These are phyloP conservation scores for Apocynum venetum DNA, from an alignment of 257 asterid species.

Conservation along the genomic window DNA sequence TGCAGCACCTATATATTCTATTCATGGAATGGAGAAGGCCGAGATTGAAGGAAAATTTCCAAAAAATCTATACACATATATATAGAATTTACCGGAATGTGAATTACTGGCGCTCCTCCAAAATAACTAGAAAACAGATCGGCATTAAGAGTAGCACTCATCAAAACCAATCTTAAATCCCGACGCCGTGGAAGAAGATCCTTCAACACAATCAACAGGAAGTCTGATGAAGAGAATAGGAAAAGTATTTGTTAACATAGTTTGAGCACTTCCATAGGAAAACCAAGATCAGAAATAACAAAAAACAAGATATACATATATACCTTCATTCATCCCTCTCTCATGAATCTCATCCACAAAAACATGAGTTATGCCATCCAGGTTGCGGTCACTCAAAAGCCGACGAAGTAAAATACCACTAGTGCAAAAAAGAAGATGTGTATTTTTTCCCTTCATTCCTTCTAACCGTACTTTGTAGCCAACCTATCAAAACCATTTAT, in stretches of 20 bases:
- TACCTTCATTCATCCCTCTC: conserved; percentile 99
- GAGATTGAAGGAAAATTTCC: not conserved
- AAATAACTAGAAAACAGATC: conserved; percentile 81
- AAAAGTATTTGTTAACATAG: conserved; percentile 29
- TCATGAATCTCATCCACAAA: conserved; percentile 98
- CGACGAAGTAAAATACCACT: conserved; percentile 97
- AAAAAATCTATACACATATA: not conserved
- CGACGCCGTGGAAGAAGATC: conserved; percentile 91
- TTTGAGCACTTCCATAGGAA: conserved; percentile 16
- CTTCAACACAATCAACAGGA: conserved; percentile 90
- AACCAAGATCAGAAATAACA: conserved; percentile 9
- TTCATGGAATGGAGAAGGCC: not conserved
- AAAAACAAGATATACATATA: conserved; percentile 18
- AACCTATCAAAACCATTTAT: conserved; percentile 51
- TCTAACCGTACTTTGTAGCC: conserved; percentile 98
- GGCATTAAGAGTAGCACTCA: conserved; percentile 99
- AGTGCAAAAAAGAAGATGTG: conserved; percentile 93
- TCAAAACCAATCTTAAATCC: conserved; percentile 90
- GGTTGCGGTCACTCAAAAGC: conserved; percentile 84
- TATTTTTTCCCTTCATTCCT: conserved; percentile 92
- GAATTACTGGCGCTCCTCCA: conserved; percentile 88
- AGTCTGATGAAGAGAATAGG: conserved; percentile 52
- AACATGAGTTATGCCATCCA: conserved; percentile 84
- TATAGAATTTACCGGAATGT: conserved; percentile 73
- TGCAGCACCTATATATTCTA: not conserved